Evolutionary conservation across 139 green algal species (phyloP), one percentile per base, ranked within the genome.

Genomic region (Picochlorum sp.): DNA sequence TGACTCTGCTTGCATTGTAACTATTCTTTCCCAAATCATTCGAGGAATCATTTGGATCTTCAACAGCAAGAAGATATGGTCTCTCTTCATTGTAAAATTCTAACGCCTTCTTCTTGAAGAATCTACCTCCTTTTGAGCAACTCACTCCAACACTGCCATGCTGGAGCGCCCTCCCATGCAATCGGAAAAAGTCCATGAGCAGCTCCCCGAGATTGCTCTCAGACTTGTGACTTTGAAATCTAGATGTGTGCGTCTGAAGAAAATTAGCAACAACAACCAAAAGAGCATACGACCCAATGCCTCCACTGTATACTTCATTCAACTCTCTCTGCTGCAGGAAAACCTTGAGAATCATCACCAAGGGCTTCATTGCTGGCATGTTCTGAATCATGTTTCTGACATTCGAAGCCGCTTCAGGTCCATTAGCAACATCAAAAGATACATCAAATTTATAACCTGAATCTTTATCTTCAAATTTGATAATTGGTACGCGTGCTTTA

Each of bases 271-370:
- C 71, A 84, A 97, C 90, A 33, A 87, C 84, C 36, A 97, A 81
- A 28, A 98, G 79, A 7, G 82, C 84, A 65, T 96, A 97, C 36
- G 74, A 89, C 37, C 91, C 91, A 54, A 98, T 84, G 57, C 91
- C 91, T 0, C 91, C 91, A 0, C 65, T 74, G 61, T 96, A 97
- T 20, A 98, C 88, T 78, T 97, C 90, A 52, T 96, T 96, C 14
- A 97, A 73, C 32, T 90, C 84, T 0, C 90, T 69, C 78, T 97
- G 90, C 60, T 94, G 86, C 52, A 97, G 67, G 68, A 95, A 96
- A 18, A 86, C 61, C 66, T 96, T 96, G 29, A 96, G 77, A 29
- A 89, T 63, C 26, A 89, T 76, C 36, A 85, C 76, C 41, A 97
- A 73, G 3, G 85, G 89, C 3, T 74, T 69, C 73, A 97, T 81